These are phyloP conservation scores for Chloranthus sessilifolius DNA, from an alignment of 164 flowering plant genomes.

Conservation along the genomic window DNA sequence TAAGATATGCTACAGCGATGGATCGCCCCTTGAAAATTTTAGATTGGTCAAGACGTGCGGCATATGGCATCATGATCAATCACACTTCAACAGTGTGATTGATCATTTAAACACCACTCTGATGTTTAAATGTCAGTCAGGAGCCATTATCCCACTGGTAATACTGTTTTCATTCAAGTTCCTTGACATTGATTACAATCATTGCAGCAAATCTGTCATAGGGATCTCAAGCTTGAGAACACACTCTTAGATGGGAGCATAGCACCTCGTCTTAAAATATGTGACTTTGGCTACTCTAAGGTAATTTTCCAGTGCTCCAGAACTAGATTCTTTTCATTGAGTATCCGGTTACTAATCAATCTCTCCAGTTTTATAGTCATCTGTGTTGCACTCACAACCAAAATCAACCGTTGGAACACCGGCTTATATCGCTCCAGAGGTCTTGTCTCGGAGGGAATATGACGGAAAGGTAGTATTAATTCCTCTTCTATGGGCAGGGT, in stretches of 20 bases:
- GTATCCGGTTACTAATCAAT: conserved; percentile 3
- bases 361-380: conserved; percentile 39
- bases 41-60: too few species aligned
- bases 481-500: not conserved
- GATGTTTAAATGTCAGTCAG: too few species aligned
- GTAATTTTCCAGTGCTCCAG: conserved; percentile 18
- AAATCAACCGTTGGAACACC: conserved; percentile 89
- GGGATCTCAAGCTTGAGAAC: conserved; percentile 84
- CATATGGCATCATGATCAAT: too few species aligned
- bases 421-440: conserved; percentile 87
- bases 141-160: too few species aligned
- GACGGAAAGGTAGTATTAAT: conserved; percentile 63
- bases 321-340: not conserved
- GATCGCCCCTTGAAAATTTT: too few species aligned
- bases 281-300: conserved; percentile 89
- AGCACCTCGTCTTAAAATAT: conserved; percentile 66
- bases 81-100: too few species aligned
- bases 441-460: conserved; percentile 59
- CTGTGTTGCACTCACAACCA: conserved; percentile 82
- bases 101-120: too few species aligned
- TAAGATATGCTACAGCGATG: too few species aligned
- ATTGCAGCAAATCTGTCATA: conserved; percentile 70
- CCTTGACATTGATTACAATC: conserved; percentile 9
- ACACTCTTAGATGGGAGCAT: conserved; percentile 73
- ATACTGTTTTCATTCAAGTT: conserved; percentile 7